Percentiles rank a stretch among this genome's conserved stretches.
Evolutionary conservation across 2,329 filamentous ascomycete genomes (phyloP).

Genomic region (Nothophaeocryptopus gaeumannii): DNA sequence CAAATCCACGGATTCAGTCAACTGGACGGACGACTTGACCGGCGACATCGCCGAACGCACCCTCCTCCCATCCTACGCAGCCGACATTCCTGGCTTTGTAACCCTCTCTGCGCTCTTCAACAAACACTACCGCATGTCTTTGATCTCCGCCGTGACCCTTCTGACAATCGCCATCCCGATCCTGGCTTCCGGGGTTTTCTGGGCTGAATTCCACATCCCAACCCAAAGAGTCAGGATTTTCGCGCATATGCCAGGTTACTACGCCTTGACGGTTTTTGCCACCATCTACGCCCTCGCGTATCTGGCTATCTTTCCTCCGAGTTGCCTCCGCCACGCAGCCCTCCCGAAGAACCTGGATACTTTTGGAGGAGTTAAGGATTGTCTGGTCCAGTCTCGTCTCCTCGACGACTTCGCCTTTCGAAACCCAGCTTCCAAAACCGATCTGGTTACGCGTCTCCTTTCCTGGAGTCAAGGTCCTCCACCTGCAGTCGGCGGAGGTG

Average conservation of each 20-base stretch:
- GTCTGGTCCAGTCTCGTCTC: conserved; percentile 70
- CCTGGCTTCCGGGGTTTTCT: conserved; percentile 68
- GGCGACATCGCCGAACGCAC: conserved; percentile 62
- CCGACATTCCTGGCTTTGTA: conserved; percentile 61
- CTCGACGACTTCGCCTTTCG: conserved; percentile 71
- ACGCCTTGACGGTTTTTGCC: conserved; percentile 70
- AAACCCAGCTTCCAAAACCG: conserved; percentile 62
- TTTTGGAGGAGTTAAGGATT: conserved; percentile 73
- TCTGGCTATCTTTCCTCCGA: conserved; percentile 67
- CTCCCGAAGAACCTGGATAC: conserved; percentile 57
- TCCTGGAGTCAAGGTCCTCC: conserved; percentile 39
- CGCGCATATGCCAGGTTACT: conserved; percentile 68
- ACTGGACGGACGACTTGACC: conserved; percentile 31
- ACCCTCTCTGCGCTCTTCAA: conserved; percentile 58
- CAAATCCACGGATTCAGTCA: conserved; percentile 1
- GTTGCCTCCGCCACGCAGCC: conserved; percentile 50
- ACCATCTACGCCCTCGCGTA: conserved; percentile 66
- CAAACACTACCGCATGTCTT: conserved; percentile 64
- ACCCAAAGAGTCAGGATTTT: conserved; percentile 60
- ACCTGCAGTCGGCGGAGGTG: conserved; percentile 18
- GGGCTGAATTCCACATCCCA: conserved; percentile 61
- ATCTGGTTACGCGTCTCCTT: conserved; percentile 68
- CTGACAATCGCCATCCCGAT: conserved; percentile 63
- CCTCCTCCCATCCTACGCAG: conserved; percentile 68
- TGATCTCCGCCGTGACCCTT: conserved; percentile 58